A percentile compares a stretch with the other conserved stretches of the same genome.
Evolutionary conservation across 352 stramenopile genomes (phyloP).

Genomic region (Thalassiosira exigua): DNA sequence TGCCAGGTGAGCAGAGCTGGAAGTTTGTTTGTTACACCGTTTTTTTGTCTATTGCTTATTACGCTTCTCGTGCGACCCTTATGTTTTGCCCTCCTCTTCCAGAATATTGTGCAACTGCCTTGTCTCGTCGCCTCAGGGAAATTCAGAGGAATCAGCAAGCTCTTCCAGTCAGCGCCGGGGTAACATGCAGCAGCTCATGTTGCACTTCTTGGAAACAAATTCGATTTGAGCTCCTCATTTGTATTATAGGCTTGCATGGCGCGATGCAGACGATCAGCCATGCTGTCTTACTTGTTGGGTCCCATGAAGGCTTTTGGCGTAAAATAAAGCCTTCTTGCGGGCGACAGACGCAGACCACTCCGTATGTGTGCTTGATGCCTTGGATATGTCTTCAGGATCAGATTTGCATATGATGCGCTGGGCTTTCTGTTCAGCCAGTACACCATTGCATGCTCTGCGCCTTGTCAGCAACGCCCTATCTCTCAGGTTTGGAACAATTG

Average conservation of each 20-base stretch:
- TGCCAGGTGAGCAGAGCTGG: conserved; percentile 40
- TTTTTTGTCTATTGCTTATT: no score
- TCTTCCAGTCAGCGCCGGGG: conserved; percentile 56
- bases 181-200: conserved; percentile 82
- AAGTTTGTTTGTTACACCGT: not conserved
- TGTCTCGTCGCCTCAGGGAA: conserved; percentile 52
- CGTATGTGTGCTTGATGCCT: not conserved
- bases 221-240: conserved; percentile 70
- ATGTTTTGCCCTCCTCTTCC: no score
- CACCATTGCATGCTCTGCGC: not conserved
- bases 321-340: conserved; percentile 21
- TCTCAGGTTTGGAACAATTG: conserved; percentile 6
- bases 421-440: conserved; percentile 2
- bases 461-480: not conserved
- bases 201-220: conserved; percentile 84
- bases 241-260: not conserved
- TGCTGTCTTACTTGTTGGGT: conserved; percentile 1
- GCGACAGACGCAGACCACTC: conserved; percentile 13
- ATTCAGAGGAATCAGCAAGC: conserved; percentile 60
- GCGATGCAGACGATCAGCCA: not conserved
- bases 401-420: not conserved
- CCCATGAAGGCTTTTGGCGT: not conserved
- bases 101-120: conserved; percentile 81
- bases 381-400: conserved; percentile 1
- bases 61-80: no score